Conservation (phyloP, 1,139 yeast species). For the Geotrichum citri-aurantii region DNA sequence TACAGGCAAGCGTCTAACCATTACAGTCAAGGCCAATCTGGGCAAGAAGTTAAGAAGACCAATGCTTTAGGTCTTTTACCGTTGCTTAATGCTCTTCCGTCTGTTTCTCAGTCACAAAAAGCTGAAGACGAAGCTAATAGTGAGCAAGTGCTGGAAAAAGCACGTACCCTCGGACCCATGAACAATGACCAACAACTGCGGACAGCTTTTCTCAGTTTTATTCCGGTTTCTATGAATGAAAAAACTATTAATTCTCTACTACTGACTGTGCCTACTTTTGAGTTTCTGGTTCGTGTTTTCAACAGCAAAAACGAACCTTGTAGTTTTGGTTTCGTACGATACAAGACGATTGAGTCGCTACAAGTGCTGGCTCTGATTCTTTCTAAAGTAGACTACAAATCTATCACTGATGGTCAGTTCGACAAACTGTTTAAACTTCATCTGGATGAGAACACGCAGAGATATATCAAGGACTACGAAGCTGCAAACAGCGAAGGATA, state of each 20-base stretch:
- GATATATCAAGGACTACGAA: constrained; percentile 20
- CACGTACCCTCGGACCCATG: constrained; percentile 22
- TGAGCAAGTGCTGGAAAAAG: constrained; percentile 36
- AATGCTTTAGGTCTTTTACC: constrained; percentile 2
- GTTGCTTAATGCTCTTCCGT: not conserved
- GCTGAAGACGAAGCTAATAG: not conserved
- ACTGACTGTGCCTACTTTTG: constrained; percentile 27
- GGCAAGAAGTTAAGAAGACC: constrained; percentile 5
- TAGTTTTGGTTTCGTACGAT: constrained; percentile 27
- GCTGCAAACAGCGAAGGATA: constrained; percentile 20
- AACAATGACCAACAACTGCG: constrained; percentile 31
- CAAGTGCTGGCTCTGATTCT: constrained; percentile 26
- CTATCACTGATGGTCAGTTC: constrained; percentile 20
- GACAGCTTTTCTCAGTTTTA: constrained; percentile 30
- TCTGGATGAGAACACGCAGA: constrained; percentile 18
- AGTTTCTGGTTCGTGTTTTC: constrained; percentile 23
- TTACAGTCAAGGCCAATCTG: constrained; percentile 4
- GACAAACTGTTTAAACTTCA: constrained; percentile 22
- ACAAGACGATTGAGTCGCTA: constrained; percentile 21
- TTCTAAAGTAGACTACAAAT: constrained; percentile 21
- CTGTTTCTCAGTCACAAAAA: not conserved
- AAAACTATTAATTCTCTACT: constrained; percentile 26
- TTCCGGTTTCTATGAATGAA: constrained; percentile 33
- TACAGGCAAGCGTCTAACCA: not conserved
- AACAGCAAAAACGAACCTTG: constrained; percentile 23